Percentiles rank a stretch among this genome's conserved stretches.
Evolutionary conservation across 805 yeast genomes (phyloP).

Genomic region (Starmerella khaoyaiensis): DNA sequence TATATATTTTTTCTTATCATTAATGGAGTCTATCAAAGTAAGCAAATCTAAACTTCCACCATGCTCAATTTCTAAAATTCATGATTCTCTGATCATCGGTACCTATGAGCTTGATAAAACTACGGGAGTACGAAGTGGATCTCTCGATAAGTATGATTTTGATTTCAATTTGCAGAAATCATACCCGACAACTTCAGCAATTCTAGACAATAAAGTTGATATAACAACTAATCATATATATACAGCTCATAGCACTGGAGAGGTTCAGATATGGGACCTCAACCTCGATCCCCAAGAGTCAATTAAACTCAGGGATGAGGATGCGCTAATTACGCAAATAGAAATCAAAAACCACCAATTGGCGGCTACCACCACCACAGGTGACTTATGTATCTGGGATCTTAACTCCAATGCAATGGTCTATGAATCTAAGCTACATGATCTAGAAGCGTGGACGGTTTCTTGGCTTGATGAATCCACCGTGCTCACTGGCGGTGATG

Average conservation of each 20-base stretch:
- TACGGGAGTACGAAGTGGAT: slow-evolving; percentile 51
- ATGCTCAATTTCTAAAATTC: slow-evolving; percentile 57
- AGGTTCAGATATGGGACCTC: slow-evolving; percentile 49
- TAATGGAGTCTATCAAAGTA: slow-evolving; percentile 2
- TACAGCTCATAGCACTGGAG: slow-evolving; percentile 73
- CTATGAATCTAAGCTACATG: slow-evolving; percentile 35
- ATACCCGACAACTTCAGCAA: slow-evolving; percentile 31
- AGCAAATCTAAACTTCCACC: slow-evolving; percentile 57
- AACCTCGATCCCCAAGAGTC: slow-evolving; percentile 23
- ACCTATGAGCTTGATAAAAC: slow-evolving; percentile 63
- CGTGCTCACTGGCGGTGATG: slow-evolving; percentile 80
- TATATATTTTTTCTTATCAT: not conserved
- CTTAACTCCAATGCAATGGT: not conserved
- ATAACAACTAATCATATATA: slow-evolving; percentile 25
- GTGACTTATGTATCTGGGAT: slow-evolving; percentile 39
- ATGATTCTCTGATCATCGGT: slow-evolving; percentile 47
- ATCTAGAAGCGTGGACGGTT: slow-evolving; percentile 81
- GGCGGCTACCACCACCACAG: slow-evolving; percentile 55
- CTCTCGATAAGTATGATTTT: slow-evolving; percentile 35
- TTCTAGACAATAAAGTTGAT: slow-evolving; percentile 61
- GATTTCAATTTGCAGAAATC: slow-evolving; percentile 15
- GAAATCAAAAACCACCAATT: slow-evolving; percentile 26
- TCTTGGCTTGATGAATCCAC: slow-evolving; percentile 34
- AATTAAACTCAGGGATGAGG: slow-evolving; percentile 38
- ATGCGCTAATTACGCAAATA: slow-evolving; percentile 45